phyloP scores from a whole-genome alignment of 345 rosid species.

The Acer yangbiense region DNA sequence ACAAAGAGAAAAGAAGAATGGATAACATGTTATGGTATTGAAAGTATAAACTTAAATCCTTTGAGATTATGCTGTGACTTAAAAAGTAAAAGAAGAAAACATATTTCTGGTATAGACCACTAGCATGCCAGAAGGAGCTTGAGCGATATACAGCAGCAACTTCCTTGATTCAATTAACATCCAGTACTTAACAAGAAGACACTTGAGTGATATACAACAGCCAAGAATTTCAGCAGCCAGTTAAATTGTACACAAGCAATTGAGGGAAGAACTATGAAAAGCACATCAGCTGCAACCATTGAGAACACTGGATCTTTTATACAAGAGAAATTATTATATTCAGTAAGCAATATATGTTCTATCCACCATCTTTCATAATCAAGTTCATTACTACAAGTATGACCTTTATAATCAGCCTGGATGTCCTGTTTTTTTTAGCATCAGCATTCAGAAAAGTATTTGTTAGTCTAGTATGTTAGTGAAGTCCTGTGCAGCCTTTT shows the following conservation, averaged over 20 bases:
- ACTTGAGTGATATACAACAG: slow-evolving; percentile 2
- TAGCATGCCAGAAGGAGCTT: background rate
- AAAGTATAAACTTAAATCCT: background rate
- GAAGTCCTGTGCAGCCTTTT: background rate
- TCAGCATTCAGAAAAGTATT: background rate
- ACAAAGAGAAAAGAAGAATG: background rate
- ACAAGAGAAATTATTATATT: background rate
- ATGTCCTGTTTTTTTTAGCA: background rate
- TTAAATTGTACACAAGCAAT: background rate
- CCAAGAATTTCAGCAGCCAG: background rate
- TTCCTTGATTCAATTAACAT: slow-evolving; percentile 2
- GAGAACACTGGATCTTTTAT: background rate
- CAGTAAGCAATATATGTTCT: background rate
- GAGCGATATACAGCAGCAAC: background rate
- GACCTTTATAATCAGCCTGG: background rate
- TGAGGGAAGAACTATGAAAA: background rate
- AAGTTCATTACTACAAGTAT: background rate
- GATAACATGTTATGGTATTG: background rate
- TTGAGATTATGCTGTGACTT: background rate
- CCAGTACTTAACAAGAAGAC: background rate
- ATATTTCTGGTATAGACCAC: background rate
- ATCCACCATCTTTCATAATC: slow-evolving; percentile 7
- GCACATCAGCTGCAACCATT: background rate
- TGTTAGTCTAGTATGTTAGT: background rate
- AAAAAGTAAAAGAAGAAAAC: background rate